phyloP scores from a whole-genome alignment of 1,139 yeast species.

The Taphrina pruni region DNA sequence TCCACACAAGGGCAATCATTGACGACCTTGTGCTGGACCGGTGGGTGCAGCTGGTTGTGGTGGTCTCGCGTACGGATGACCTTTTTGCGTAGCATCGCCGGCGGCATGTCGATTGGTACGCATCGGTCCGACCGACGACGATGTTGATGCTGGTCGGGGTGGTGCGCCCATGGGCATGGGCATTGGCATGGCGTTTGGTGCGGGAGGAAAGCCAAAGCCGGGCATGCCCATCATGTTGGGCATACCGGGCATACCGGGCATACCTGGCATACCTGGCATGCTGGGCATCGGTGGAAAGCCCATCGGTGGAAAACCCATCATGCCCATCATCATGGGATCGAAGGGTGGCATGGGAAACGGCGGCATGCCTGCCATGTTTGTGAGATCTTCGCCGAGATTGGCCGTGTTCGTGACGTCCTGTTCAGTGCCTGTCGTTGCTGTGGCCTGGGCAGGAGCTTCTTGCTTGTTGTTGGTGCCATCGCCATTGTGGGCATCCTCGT shows the following conservation, averaged over 20 bases:
- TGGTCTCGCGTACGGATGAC: constrained; percentile 25
- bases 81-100: neutral
- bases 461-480: neutral
- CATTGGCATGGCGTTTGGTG: constrained; percentile 21
- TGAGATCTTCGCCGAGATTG: neutral
- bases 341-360: constrained; percentile 46
- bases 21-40: constrained; percentile 12
- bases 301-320: constrained; percentile 31
- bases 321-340: constrained; percentile 45
- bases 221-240: constrained; percentile 32
- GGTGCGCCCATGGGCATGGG: constrained; percentile 9
- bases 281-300: constrained; percentile 32
- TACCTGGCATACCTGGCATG: constrained; percentile 46
- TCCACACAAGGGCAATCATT: neutral
- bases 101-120: neutral
- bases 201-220: constrained; percentile 27
- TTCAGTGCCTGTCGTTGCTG: neutral
- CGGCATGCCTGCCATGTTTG: constrained; percentile 42
- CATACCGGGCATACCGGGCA: constrained; percentile 42
- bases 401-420: neutral
- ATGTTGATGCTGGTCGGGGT: neutral
- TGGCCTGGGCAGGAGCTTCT: neutral
- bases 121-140: neutral
- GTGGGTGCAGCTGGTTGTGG: neutral
- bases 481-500: neutral